Evolutionary conservation across 345 rosid species (phyloP), one percentile per base, ranked within the genome.

Genomic region (Boechera retrofracta): DNA sequence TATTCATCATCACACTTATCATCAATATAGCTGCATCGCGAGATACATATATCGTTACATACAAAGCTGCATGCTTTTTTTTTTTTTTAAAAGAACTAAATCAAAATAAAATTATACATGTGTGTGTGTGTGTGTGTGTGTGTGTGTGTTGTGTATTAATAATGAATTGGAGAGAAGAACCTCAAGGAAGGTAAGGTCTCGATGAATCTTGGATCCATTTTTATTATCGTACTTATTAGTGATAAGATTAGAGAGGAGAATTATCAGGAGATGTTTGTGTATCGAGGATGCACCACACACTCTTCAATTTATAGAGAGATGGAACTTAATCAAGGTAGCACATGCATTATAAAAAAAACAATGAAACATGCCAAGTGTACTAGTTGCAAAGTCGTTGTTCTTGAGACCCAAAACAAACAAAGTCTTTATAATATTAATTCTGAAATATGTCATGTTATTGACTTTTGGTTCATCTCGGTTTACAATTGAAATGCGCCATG

Each of bases 151-250:
- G 64, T 44, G 12, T 24, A 28, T 6, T 49, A 39, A 57, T 18
- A 21, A 58, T 21, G 31, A 61, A 53, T 21, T 63, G 7, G 29
- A 70, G 65, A 77, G 16, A 70, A 39, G n/a, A 71, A 77, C 76
- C 71, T 77, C 60, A 77, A 47, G 72, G 80, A 71, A 77, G 76
- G 71, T 63, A 45, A 18, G 45, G 44, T 63, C n/a, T 28, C 35
- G 28, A 70, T 18, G 60, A 71, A 26, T 39, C 59, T 36, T 55
- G 80, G 31, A 64, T 45, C 71, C 76, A 71, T 77, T 63, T 47
- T 16, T 15, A 2, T 7, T 10, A 28, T 60, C 49, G 69, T 41
- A 64, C 71, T 54, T 63, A 51, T 12, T 36, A 12, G 32, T 33
- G 29, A 12, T 48, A 49, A 21, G 48, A 38, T 6, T 10, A n/a